A percentile compares a stretch with the other conserved stretches of the same genome.
phyloP scores from a whole-genome alignment of 257 asterid species.

The Perilla frutescens region DNA sequence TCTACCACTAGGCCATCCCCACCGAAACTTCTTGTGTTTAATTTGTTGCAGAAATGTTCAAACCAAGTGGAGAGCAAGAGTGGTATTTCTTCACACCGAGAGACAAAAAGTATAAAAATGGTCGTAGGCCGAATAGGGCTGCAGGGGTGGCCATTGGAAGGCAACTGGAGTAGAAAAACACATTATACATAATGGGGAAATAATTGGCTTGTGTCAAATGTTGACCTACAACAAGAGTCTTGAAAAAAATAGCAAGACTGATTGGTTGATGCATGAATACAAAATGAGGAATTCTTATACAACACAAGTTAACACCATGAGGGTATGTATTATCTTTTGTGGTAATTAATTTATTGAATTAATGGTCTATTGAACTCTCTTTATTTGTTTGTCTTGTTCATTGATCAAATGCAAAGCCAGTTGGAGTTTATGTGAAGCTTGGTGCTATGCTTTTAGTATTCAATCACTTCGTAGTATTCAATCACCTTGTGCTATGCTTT shows the following conservation, averaged over 20 bases:
- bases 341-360: background rate
- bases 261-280: constrained; percentile 12
- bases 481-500: too few species aligned
- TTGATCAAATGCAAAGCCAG: background rate
- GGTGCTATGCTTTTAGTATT: too few species aligned
- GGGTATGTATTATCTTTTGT: background rate
- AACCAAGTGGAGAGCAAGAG: background rate
- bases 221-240: background rate
- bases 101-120: background rate
- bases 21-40: too few species aligned
- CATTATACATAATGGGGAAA: background rate
- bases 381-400: background rate
- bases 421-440: background rate
- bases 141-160: background rate
- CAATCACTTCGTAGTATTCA: too few species aligned
- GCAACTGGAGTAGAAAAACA: background rate
- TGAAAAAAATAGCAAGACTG: background rate
- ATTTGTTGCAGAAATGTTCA: background rate
- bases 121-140: background rate
- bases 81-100: background rate
- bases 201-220: background rate
- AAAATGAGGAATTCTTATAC: background rate
- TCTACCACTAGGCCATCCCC: too few species aligned
- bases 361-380: too few species aligned
- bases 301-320: background rate